Base-by-base conservation (phyloP, 2,329 filamentous ascomycete genomes). In the Fusarium sacchari region DNA sequence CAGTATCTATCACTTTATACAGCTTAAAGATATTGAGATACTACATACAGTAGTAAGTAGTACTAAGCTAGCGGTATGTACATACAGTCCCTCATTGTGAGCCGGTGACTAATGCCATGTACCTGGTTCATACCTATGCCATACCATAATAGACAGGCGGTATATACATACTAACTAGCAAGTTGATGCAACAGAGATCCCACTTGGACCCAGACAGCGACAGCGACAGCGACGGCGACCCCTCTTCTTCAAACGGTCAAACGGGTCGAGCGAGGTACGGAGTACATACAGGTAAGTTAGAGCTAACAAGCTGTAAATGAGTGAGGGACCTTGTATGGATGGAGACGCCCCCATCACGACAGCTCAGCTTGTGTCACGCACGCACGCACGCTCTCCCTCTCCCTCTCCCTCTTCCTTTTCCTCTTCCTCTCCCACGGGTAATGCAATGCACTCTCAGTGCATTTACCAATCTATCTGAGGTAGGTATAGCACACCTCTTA, bases 281-380 rank as follows among this genome's bases (percentile, higher is more conserved):
- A n/a, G n/a, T n/a, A n/a, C n/a, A 49, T 56, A 37, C n/a, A 37
- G 9, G 18, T 37, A 28, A 53, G 18, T 37, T 37, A 12, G 24
- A 53, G 34, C 50, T 53, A 39, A 53, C 24, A n/a, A 57, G 37
- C 39, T 56, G 47, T 37, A 58, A 28, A 24, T 59, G 34, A 43
- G 34, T 36, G 30, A 55, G 15, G 40, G 36, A 37, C 30, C 43
- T 64, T 42, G 32, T 50, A 60, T 63, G 53, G 53, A 37, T 40
- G 40, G 39, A 43, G 37, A 56, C 47, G 53, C 44, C 52, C 30
- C 28, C 36, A 39, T 64, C 43, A 49, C 56, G 32, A 61, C 60
- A 60, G 52, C 60, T 63, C 53, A 39, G 42, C 60, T 28, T 24
- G 61, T 60, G 56, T 64, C 61, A 61, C 46, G 55, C 24, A 46